Evolutionary conservation across 345 rosid species (phyloP).

Genomic region (Citrus sp.): DNA sequence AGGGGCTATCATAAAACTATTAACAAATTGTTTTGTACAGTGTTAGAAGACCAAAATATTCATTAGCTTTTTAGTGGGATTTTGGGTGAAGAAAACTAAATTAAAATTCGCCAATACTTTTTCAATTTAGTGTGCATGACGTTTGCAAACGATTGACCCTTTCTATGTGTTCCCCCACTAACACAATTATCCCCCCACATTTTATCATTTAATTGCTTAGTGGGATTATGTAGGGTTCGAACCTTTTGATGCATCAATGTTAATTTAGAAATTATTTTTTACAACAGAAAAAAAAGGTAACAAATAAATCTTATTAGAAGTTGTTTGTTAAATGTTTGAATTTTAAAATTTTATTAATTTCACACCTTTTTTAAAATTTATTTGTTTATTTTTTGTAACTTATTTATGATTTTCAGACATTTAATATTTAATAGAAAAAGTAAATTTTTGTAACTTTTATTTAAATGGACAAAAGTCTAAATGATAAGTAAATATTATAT

Average conservation of each 20-base stretch:
- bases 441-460: too few species aligned
- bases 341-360: too few species aligned
- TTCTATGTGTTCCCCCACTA: slow-evolving; percentile 17
- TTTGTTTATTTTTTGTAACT: too few species aligned
- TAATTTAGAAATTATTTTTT: too few species aligned
- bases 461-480: too few species aligned
- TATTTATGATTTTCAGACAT: too few species aligned
- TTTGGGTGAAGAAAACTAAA: neutral
- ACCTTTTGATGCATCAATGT: too few species aligned
- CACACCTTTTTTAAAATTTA: too few species aligned
- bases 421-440: too few species aligned
- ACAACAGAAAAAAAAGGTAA: neutral
- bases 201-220: neutral
- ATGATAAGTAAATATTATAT: too few species aligned
- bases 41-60: neutral
- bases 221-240: slow-evolving; percentile 14
- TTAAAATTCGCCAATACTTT: neutral
- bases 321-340: too few species aligned
- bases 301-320: neutral
- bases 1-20: slow-evolving; percentile 12
- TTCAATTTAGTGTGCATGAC: slow-evolving; percentile 22
- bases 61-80: slow-evolving; percentile 21
- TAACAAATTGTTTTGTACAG: slow-evolving; percentile 19
- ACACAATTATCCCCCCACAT: neutral
- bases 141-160: neutral